A percentile compares a stretch with the other conserved stretches of the same genome.
These are phyloP conservation scores for Aaosphaeria arxii DNA, from an alignment of 2,329 filamentous ascomycete species.

Conservation along the genomic window DNA sequence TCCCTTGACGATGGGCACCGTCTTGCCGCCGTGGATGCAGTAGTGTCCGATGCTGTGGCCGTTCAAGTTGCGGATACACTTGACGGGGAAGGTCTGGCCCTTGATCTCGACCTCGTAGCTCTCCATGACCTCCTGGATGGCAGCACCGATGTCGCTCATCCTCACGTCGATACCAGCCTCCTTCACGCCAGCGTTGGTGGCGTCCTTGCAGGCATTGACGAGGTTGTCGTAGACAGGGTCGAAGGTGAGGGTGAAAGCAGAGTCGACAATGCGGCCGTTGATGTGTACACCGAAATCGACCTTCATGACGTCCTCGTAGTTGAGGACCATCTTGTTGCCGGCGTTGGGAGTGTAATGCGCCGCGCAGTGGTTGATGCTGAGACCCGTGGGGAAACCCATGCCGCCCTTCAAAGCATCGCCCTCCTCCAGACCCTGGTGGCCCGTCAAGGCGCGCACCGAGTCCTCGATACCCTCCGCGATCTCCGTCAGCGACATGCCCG, in stretches of 20 bases:
- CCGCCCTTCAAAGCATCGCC: constrained; percentile 76
- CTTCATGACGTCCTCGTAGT: constrained; percentile 69
- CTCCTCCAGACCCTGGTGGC: constrained; percentile 72
- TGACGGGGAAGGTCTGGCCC: constrained; percentile 74
- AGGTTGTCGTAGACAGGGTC: constrained; percentile 68
- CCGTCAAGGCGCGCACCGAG: constrained; percentile 71
- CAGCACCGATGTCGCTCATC: constrained; percentile 77
- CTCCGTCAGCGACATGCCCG: constrained; percentile 74
- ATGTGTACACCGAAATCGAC: constrained; percentile 71
- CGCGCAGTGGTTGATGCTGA: constrained; percentile 81
- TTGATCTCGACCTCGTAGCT: constrained; percentile 85
- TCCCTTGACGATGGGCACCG: constrained; percentile 88
- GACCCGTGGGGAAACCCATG: constrained; percentile 82
- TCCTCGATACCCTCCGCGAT: constrained; percentile 88
- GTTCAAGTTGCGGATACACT: constrained; percentile 81
- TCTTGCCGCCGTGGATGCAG: constrained; percentile 89
- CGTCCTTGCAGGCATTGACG: constrained; percentile 63
- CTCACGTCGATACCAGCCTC: constrained; percentile 91
- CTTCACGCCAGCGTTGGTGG: constrained; percentile 72
- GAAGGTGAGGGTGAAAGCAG: constrained; percentile 67
- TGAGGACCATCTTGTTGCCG: constrained; percentile 71
- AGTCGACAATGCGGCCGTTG: constrained; percentile 69
- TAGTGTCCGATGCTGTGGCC: constrained; percentile 88
- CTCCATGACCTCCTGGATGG: constrained; percentile 90
- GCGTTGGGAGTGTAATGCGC: constrained; percentile 87